A percentile compares a stretch with the other conserved stretches of the same genome.
Evolutionary conservation across 2,329 filamentous ascomycete species (phyloP).

Genomic region (Ophiostoma novo-ulmi): DNA sequence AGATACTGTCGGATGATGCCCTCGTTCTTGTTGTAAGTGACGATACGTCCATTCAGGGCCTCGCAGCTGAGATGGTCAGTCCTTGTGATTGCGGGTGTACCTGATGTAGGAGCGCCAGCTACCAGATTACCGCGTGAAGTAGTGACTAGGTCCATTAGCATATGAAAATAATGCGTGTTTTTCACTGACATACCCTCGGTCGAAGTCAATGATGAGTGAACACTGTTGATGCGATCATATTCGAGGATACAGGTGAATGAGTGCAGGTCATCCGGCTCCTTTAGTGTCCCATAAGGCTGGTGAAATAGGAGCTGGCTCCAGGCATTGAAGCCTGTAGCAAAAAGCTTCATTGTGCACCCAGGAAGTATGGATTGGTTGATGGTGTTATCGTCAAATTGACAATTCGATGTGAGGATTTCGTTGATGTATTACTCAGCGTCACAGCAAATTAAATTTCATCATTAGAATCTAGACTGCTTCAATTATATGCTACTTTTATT

Average conservation of each 20-base stretch:
- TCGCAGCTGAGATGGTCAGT: not conserved
- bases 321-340: slow-evolving; percentile 54
- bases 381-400: not conserved
- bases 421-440: too few relatives aligned
- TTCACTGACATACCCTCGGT: slow-evolving; percentile 43
- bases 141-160: slow-evolving; percentile 11
- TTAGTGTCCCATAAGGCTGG: not conserved
- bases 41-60: slow-evolving; percentile 13
- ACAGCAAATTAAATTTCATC: not conserved
- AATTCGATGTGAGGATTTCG: not conserved
- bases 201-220: slow-evolving; percentile 39
- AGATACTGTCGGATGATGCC: slow-evolving; percentile 31
- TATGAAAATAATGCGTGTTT: too few relatives aligned
- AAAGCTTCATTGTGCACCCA: slow-evolving; percentile 36
- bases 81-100: not conserved
- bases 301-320: slow-evolving; percentile 50
- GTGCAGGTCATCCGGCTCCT: slow-evolving; percentile 42
- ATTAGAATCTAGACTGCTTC: not conserved
- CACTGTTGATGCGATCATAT: slow-evolving; percentile 35
- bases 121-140: not conserved
- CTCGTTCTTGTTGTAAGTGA: not conserved
- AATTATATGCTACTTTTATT: not conserved
- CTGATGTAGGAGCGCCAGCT: not conserved
- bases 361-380: not conserved
- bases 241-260: slow-evolving; percentile 42